These are phyloP conservation scores for Arachis hypogaea DNA, from an alignment of 306 rosid species.

Conservation along the genomic window DNA sequence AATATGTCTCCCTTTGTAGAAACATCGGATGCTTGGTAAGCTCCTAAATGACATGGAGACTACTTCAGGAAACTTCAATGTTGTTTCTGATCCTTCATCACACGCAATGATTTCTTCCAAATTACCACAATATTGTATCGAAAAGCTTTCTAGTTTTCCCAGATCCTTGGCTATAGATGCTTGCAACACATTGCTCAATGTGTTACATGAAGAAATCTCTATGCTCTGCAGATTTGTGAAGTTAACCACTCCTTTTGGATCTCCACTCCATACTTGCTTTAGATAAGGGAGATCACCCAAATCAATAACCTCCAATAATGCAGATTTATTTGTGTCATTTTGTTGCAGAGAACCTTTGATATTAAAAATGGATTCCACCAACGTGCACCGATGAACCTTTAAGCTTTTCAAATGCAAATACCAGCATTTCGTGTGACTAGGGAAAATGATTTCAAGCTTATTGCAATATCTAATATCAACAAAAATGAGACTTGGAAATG, in stretches of 20 bases:
- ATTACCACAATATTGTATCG: accelerated
- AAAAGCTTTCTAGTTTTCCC: not conserved
- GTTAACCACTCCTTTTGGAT: slow-evolving; percentile 13
- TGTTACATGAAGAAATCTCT: not conserved
- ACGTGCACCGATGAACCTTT: not conserved
- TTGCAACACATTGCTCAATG: slow-evolving; percentile 23
- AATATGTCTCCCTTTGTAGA: not conserved
- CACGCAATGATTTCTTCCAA: not conserved
- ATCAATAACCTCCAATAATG: not conserved
- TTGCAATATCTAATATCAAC: not conserved
- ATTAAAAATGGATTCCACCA: slow-evolving; percentile 34
- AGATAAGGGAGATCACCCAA: not conserved
- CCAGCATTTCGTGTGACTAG: slow-evolving; percentile 14
- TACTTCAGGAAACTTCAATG: accelerated
- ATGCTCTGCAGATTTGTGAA: slow-evolving; percentile 6
- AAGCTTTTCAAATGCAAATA: not conserved
- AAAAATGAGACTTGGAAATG: slow-evolving; percentile 3
- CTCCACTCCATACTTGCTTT: slow-evolving; percentile 24
- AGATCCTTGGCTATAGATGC: slow-evolving; percentile 14
- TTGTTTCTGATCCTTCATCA: not conserved
- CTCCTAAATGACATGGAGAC: not conserved
- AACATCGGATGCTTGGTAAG: not conserved
- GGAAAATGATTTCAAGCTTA: slow-evolving; percentile 20
- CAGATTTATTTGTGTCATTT: not conserved
- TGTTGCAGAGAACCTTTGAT: not conserved